Base-by-base conservation (phyloP, 352 stramenopile genomes). In the Pythium sp. region DNA sequence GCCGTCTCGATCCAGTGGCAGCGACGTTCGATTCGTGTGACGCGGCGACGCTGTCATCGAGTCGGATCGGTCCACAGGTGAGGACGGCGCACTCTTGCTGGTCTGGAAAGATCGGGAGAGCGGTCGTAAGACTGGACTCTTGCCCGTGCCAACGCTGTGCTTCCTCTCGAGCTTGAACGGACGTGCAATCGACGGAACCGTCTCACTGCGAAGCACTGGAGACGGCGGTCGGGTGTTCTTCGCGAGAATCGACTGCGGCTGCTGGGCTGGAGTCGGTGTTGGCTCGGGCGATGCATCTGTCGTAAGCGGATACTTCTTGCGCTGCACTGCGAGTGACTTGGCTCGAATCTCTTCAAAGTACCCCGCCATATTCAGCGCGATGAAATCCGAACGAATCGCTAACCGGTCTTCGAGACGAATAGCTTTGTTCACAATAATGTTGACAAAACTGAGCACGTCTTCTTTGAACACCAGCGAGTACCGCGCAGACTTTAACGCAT, bases 361-460 rank as follows among this genome's bases (percentile, higher is more conserved):
- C 20, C 80, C 84, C 11, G 81, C 82, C 82, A 95, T 95, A 38
- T 92, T 90, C 22, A 95, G 77, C 54, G 85, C 82, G 62, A 95
- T 92, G 67, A 95, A 95, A 62, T 95, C 87, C 34, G 81, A 82
- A 15, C 87, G 87, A 62, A 95, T 95, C 43, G 83, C 87, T 55
- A 95, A 63, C 51, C 87, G 87, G 62, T 92, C 83, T 76, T 95
- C 87, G 9, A 95, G 68, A 14, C 85, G 81, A 32, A 95, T 92
- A 3, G 85, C 87, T 73, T 95, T 95, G 76, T 95, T 95, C 30
- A 95, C 87, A 65, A 95, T 93, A 69, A 95, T 93, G 77, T 95
- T 95, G 56, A 95, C 85, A 74, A 95, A 95, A 65, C 85, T 93
- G 55, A 95, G 71, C 66, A 95, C 87, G 64, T 95, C 87, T 75